Percentiles rank a stretch among this genome's conserved stretches.
Conservation (phyloP, 2,329 filamentous ascomycete species). For the Colletotrichum cordylinicola region DNA sequence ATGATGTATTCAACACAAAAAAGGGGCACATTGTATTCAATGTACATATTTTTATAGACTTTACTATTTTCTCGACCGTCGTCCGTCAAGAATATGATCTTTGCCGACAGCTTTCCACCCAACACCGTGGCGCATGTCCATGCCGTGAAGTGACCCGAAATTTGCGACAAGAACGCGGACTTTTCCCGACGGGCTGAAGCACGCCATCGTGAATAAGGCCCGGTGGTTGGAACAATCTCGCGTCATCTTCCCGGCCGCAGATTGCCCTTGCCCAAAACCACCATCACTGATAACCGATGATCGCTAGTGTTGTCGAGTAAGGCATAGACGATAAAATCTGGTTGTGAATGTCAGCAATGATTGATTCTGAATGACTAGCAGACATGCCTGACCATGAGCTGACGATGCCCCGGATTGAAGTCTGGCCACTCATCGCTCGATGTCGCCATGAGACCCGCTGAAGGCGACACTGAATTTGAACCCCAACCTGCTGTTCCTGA, state of each 20-base stretch:
- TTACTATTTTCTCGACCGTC: not conserved
- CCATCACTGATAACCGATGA: not conserved
- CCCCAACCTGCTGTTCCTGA: not conserved
- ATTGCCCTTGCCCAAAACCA: not conserved
- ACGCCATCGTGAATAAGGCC: not conserved
- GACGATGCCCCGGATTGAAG: not conserved
- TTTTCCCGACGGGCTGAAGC: not conserved
- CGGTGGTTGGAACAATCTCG: not conserved
- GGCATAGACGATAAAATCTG: not conserved
- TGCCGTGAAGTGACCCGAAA: not conserved
- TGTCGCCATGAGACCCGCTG: constrained; percentile 16
- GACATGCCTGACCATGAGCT: not conserved
- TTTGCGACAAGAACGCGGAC: not conserved
- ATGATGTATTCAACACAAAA: not conserved
- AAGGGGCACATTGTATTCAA: not conserved
- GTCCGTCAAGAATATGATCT: not conserved
- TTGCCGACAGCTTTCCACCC: not conserved
- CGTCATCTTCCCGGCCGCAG: not conserved
- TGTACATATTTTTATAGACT: not conserved
- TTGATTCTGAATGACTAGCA: not conserved
- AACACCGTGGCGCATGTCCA: not conserved
- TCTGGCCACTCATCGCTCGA: not conserved
- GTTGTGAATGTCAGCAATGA: not conserved
- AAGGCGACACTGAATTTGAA: constrained; percentile 2
- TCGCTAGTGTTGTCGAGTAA: not conserved